Evolutionary conservation across 768 basidiomycete genomes (phyloP).

Genomic region (Boletus tylopilopsis): DNA sequence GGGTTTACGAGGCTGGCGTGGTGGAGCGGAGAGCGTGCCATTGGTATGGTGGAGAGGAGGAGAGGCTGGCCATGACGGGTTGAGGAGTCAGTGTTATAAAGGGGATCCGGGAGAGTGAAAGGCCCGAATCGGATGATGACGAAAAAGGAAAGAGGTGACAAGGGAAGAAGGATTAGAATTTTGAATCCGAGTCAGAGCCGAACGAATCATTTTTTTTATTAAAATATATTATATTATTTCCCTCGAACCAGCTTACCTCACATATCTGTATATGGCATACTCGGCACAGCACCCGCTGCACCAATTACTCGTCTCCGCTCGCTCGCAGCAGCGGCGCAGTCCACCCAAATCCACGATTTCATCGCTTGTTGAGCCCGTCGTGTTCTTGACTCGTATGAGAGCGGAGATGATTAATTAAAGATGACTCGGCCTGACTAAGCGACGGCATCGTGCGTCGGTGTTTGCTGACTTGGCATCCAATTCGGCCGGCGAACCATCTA

Average conservation of each 20-base stretch:
- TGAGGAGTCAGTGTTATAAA: constrained; percentile 28
- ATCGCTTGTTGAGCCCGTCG: background rate
- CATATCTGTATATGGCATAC: background rate
- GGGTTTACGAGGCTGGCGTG: constrained; percentile 59
- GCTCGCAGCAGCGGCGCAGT: background rate
- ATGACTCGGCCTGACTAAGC: constrained; percentile 15
- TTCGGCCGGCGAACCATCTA: background rate
- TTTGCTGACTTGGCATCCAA: constrained; percentile 5
- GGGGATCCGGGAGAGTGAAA: constrained; percentile 23
- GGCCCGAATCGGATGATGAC: constrained; percentile 35
- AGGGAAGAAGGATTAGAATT: constrained; percentile 24
- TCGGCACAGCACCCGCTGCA: background rate
- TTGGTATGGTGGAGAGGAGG: constrained; percentile 7
- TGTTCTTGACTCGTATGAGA: too few relatives aligned
- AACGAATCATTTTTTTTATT: background rate
- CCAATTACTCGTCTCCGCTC: too few relatives aligned
- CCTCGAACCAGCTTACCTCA: constrained; percentile 10
- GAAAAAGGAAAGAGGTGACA: constrained; percentile 25
- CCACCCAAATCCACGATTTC: background rate
- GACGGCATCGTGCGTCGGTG: constrained; percentile 5
- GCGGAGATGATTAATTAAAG: background rate
- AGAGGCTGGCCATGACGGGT: constrained; percentile 7
- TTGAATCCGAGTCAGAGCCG: constrained; percentile 22
- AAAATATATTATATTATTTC: background rate
- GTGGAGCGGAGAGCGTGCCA: constrained; percentile 36